phyloP scores from a whole-genome alignment of 805 yeast species.

The Osmozyma mogii region DNA sequence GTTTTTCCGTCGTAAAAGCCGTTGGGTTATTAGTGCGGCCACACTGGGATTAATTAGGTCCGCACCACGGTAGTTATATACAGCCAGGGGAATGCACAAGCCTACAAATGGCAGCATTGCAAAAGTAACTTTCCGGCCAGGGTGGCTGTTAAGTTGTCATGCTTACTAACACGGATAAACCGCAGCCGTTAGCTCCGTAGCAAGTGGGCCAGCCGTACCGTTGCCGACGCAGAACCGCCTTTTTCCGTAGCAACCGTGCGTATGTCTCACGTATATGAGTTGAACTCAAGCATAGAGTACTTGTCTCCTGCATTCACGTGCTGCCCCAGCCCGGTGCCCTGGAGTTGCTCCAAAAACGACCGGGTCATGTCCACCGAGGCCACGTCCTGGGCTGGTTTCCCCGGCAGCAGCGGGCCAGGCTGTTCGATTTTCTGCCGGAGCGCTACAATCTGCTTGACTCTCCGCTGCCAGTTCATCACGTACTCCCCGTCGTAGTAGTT shows the following conservation, averaged over 20 bases:
- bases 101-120: no score
- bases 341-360: constrained; percentile 27
- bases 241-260: constrained; percentile 3
- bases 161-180: neutral
- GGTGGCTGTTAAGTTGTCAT: neutral
- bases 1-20: no score
- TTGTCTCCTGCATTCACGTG: constrained; percentile 7
- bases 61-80: no score
- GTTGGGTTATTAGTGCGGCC: no score
- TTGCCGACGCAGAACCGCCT: constrained; percentile 1
- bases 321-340: constrained; percentile 4
- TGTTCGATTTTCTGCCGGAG: constrained; percentile 20
- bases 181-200: neutral
- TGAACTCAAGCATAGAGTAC: constrained; percentile 23
- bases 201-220: neutral
- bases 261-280: constrained; percentile 17
- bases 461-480: constrained; percentile 58
- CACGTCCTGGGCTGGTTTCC: constrained; percentile 1
- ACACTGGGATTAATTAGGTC: no score
- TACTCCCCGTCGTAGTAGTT: constrained; percentile 39
- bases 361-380: constrained; percentile 16
- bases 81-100: no score
- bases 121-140: constrained; percentile 1
- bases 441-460: constrained; percentile 46
- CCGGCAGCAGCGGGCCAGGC: constrained; percentile 1